Evolutionary conservation across 345 rosid species (phyloP), one percentile per base, ranked within the genome.

Genomic region (Eucalyptus paniculata): DNA sequence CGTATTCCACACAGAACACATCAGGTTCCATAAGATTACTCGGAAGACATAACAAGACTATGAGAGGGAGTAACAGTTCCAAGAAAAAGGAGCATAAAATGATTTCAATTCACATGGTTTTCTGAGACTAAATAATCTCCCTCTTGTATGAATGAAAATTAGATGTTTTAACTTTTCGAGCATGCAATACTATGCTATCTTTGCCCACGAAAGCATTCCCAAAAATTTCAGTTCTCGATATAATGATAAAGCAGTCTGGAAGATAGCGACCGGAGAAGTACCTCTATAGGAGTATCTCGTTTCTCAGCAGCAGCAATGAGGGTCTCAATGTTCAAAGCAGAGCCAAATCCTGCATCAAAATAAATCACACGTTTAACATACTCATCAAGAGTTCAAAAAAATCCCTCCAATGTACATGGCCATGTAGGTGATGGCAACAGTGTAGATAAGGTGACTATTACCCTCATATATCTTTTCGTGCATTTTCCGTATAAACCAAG

Each of bases 271-370:
- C 6, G 28, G 24, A 28, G 19, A 44, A 87, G 47, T 93, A 97
- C 99, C 98, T 97, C 98, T 88, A 97, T 94, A 77, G 95, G 97
- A 50, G 94, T 94, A 85, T 96, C 97, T 88, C 99, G 95, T 92
- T 99, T 95, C 94, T 96, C 99, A 34, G 99, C 98, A 88, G 99
- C 99, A 92, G 99, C 98, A 90, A 95, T 97, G 67, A 98, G 94
- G 86, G 99, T 98, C 93, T 96, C 99, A 88, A 98, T 96, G 93
- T 96, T 98, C 96, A 98, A 91, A 65, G 99, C 97, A 89, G 99
- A 97, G 90, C 99, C 99, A 94, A 97, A 98, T 91, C 97, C 99
- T 98, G 92, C 86, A 92, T 60, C 18, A 89, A 18, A 65, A 80
- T 65, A 53, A 47, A 28, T 50, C 51, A 67, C 11, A 83, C 7